These are phyloP conservation scores for Ploettnerulaceae sp. DNA, from an alignment of 2,329 filamentous ascomycete species.

Conservation along the genomic window DNA sequence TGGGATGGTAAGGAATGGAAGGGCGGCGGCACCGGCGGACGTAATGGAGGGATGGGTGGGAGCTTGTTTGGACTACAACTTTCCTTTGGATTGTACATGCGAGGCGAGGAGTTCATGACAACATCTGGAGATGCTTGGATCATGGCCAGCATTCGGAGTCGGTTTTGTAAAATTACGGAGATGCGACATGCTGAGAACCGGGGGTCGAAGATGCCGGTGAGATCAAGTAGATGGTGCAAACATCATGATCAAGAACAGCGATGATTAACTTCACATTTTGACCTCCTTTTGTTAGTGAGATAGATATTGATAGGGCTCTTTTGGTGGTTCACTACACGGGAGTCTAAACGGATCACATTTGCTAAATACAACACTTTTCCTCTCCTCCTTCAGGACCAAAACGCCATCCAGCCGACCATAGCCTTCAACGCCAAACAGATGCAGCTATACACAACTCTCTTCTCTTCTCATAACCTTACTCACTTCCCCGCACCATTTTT, in stretches of 20 bases:
- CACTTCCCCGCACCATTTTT: constrained; percentile 25
- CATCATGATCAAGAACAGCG: no score
- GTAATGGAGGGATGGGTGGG: constrained; percentile 8
- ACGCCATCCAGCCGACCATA: constrained; percentile 5
- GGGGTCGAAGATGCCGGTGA: background rate
- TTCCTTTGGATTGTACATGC: constrained; percentile 6
- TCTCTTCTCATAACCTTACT: background rate
- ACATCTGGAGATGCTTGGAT: background rate
- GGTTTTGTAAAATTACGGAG: constrained; percentile 10
- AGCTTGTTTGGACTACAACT: constrained; percentile 2
- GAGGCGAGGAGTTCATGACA: background rate
- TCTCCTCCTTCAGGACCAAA: background rate
- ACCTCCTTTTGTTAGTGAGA: background rate
- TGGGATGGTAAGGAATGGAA: background rate
- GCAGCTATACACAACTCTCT: background rate
- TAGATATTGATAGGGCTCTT: background rate
- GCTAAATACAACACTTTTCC: constrained; percentile 1
- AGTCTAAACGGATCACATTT: background rate
- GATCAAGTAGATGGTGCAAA: no score
- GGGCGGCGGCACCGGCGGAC: background rate
- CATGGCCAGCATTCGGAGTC: background rate
- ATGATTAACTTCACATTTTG: background rate
- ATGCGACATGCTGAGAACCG: background rate
- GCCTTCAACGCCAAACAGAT: constrained; percentile 3
- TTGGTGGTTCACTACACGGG: background rate